Conservation (phyloP, 2,329 filamentous ascomycete species). For the Huntiella abstrusa region DNA sequence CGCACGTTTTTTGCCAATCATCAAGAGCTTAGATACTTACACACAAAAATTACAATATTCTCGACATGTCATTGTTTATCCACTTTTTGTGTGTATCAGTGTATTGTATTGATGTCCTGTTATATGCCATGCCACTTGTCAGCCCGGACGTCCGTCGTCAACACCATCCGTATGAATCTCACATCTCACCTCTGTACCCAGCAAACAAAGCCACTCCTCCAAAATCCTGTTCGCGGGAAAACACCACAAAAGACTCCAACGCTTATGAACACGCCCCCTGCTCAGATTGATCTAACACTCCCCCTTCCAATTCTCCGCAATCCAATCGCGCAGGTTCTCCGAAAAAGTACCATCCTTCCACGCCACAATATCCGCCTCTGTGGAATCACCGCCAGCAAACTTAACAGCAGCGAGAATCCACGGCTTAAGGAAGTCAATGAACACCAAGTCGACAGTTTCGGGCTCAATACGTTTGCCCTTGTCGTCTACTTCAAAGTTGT, state of each 20-base stretch:
- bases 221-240: not conserved
- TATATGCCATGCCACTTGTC: too few relatives aligned
- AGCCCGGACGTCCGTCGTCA: too few relatives aligned
- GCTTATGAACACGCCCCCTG: not conserved
- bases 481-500: slow-evolving; percentile 12
- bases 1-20: too few relatives aligned
- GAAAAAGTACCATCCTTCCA: slow-evolving; percentile 39
- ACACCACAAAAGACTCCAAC: not conserved
- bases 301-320: slow-evolving; percentile 36
- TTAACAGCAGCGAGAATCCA: slow-evolving; percentile 62
- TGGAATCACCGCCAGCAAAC: slow-evolving; percentile 29
- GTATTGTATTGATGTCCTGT: too few relatives aligned
- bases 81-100: too few relatives aligned
- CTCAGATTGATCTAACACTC: slow-evolving; percentile 20
- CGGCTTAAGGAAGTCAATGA: slow-evolving; percentile 75
- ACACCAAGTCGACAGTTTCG: slow-evolving; percentile 68
- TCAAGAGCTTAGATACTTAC: too few relatives aligned
- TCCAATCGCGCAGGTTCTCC: slow-evolving; percentile 36
- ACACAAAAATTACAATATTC: too few relatives aligned
- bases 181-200: too few relatives aligned
- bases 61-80: too few relatives aligned
- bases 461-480: slow-evolving; percentile 28
- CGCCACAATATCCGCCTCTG: slow-evolving; percentile 25
- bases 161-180: too few relatives aligned
- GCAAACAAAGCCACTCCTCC: too few relatives aligned